Base-by-base conservation (phyloP, 306 rosid species). In the Parietaria judaica region DNA sequence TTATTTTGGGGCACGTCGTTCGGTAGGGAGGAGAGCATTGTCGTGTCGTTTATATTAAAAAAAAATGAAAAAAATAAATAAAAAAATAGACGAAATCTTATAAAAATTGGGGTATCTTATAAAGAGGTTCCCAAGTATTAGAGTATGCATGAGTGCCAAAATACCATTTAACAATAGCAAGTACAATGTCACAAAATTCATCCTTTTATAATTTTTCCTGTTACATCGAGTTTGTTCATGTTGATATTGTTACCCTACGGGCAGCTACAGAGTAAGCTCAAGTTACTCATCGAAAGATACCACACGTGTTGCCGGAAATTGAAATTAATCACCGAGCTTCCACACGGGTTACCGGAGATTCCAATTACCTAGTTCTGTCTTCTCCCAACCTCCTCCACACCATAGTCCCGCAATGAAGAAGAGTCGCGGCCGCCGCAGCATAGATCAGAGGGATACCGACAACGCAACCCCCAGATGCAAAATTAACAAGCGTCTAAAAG, bases 341-440 rank as follows among this genome's bases (percentile, higher is more conserved):
- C 17, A 58, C 68, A 62, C 44, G 66, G 65, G 64, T 43, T 63
- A 46, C 60, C 14, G 54, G 48, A 54, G 34, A 8, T 41, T 41
- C 45, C 7, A 41, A 41, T 41, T 41, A 41, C 45, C 45, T n/a
- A 49, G 3, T 76, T 65, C 51, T 77, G 60, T 61, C 79, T 73
- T 87, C 96, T 31, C 73, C 77, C 74, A 91, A 67, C 71, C 89
- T 81, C 74, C 87, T 83, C 95, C 96, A 85, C 54, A 81, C 96
- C 85, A 87, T 81, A 83, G 78, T 83, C 64, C 95, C 96, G 65
- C 95, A 87, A 66, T 80, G 82, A 69, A 78, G 59, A 64, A 87
- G 71, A 37, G 86, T 91, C 74, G 77, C 67, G 51, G 78, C 48
- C 16, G 89, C 75, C 8, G 79, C 11, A 64, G 81, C 44, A 69